Base-by-base conservation (phyloP, 139 green algal genomes). In the Eudorina sp. region DNA sequence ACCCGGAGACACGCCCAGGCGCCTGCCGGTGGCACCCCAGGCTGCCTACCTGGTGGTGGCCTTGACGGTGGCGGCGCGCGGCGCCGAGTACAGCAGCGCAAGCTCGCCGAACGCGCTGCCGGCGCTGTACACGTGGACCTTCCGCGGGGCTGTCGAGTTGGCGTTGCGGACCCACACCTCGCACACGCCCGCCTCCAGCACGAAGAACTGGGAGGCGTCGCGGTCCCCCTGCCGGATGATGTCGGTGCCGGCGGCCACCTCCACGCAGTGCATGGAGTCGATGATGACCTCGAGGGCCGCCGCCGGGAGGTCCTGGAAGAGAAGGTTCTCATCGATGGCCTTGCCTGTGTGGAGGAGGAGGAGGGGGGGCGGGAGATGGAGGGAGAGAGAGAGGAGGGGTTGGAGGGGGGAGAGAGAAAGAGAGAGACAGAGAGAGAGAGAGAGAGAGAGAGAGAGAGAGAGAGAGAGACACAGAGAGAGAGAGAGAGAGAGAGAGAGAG, bases 101-200 rank as follows among this genome's bases (percentile, higher is more conserved):
- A 99, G 91, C 93, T 99, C 97, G 31, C 97, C 97, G 92, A 99
- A 99, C 0, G 80, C 88, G 55, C 92, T 96, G 86, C 89, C 55
- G 36, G 76, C n/a, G 31, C n/a, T 70, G 84, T 93, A 95, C 11
- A 83, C 82, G 25, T 70, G 66, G 14, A 91, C 82, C 45, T 90
- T 92, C 45, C 86, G 89, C 43, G 86, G 53, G 23, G 91, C 80
- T 41, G 41, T 25, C 11, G 31, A n/a, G 58, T 66, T 43, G n/a
- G 21, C 48, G 16, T 38, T 53, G 36, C 74, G 72, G 27, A 94
- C 82, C 72, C 80, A 92, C 53, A 92, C 91, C 31, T 95, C 90
- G 72, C 87, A 92, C 14, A 58, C 84, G 80, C 93, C 93, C 29
- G 23, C 5, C 84, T 94, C 93, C 7, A 95, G 89, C 25, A 95